These are phyloP conservation scores for Cytauxzoon felis DNA, from an alignment of 169 alveolate species.

Conservation along the genomic window DNA sequence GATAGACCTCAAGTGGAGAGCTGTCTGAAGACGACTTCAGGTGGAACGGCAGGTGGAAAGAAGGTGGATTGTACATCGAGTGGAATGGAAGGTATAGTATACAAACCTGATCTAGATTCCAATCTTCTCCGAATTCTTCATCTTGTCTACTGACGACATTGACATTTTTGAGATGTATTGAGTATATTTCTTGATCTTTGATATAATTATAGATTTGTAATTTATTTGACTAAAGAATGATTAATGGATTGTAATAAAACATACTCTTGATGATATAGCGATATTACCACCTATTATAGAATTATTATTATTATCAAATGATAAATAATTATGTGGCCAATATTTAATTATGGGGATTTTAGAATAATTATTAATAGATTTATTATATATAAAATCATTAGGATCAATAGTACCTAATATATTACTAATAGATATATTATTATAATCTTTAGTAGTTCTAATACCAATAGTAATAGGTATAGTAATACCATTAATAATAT, in stretches of 20 bases:
- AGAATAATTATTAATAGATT: conserved; percentile 2
- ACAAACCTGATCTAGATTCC: conserved; percentile 20
- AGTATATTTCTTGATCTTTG: conserved; percentile 30
- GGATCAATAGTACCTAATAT: neutral
- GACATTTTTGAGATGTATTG: conserved; percentile 30
- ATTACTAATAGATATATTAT: neutral
- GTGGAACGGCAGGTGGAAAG: no score
- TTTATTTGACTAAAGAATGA: conserved; percentile 7
- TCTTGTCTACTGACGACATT: conserved; percentile 49
- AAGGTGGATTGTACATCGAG: no score
- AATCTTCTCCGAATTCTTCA: conserved; percentile 51
- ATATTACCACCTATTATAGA: conserved; percentile 31
- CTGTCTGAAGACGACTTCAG: no score
- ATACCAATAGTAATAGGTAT: conserved; percentile 39
- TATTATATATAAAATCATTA: neutral
- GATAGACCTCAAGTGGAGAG: no score
- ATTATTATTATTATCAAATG: neutral
- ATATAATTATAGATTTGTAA: conserved; percentile 44
- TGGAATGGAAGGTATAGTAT: no score
- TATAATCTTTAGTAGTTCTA: conserved; percentile 31
- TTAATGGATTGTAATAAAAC: neutral
- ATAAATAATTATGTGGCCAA: conserved; percentile 18
- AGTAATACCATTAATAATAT: conserved; percentile 13
- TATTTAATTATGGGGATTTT: conserved; percentile 10
- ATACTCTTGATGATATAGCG: conserved; percentile 29